A percentile compares a stretch with the other conserved stretches of the same genome.
Evolutionary conservation across 768 basidiomycete genomes (phyloP).

Genomic region (Pleurotus tuber-regium): DNA sequence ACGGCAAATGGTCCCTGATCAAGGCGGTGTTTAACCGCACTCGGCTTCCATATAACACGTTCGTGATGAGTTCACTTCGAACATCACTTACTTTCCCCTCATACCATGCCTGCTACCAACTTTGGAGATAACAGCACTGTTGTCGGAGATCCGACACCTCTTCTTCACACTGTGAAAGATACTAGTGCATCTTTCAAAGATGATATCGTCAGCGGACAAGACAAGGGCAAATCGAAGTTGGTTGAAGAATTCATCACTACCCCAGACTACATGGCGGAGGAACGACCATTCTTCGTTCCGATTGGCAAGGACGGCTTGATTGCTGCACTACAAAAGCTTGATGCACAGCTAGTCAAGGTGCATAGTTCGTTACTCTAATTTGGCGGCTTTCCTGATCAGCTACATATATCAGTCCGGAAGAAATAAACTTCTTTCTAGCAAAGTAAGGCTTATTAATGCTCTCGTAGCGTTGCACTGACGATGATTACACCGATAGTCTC

Average conservation of each 20-base stretch:
- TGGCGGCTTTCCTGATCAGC: slow-evolving; percentile 8
- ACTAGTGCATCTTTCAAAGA: neutral
- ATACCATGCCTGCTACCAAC: slow-evolving; percentile 30
- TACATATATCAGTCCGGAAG: slow-evolving; percentile 48
- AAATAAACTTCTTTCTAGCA: slow-evolving; percentile 58
- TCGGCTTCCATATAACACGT: no score
- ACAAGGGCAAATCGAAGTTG: slow-evolving; percentile 17
- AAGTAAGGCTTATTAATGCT: no score
- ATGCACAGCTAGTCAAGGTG: slow-evolving; percentile 57
- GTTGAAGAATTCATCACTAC: slow-evolving; percentile 42
- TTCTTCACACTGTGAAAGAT: slow-evolving; percentile 3
- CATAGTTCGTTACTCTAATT: slow-evolving; percentile 6
- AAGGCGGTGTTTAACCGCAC: no score
- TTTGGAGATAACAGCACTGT: slow-evolving; percentile 44
- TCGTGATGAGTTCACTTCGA: no score
- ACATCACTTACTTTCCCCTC: neutral
- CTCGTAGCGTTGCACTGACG: no score
- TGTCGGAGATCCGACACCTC: slow-evolving; percentile 32
- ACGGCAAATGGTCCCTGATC: no score
- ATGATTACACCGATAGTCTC: slow-evolving; percentile 44
- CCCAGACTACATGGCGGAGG: slow-evolving; percentile 49
- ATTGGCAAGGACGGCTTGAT: slow-evolving; percentile 69
- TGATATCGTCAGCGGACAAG: slow-evolving; percentile 11
- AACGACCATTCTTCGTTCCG: slow-evolving; percentile 68
- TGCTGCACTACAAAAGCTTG: slow-evolving; percentile 67